Evolutionary conservation across 2,329 filamentous ascomycete species (phyloP).

Genomic region (Claviceps quebecensis): DNA sequence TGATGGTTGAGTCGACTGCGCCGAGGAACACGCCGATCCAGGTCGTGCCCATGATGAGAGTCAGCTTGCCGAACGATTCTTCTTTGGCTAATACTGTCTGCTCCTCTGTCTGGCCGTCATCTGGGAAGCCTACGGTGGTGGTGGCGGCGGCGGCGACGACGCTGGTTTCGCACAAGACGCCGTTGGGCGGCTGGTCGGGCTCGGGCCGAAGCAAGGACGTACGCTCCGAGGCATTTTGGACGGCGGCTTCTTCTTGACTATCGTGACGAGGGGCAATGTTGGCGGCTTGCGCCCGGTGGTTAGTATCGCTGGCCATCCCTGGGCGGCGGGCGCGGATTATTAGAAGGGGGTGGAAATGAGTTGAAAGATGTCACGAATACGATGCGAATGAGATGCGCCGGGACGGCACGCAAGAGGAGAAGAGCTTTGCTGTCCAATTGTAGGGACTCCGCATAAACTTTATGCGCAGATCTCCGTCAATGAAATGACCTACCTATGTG

Average conservation of each 20-base stretch:
- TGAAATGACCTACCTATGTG: too few relatives aligned
- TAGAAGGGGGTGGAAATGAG: too few relatives aligned
- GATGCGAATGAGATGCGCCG: too few relatives aligned
- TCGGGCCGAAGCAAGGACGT: slow-evolving; percentile 5
- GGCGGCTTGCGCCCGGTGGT: not conserved
- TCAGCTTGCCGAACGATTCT: slow-evolving; percentile 32
- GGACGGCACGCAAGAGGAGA: too few relatives aligned
- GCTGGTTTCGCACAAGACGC: not conserved
- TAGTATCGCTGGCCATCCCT: not conserved
- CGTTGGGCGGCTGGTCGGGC: not conserved
- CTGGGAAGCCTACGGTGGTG: slow-evolving; percentile 5
- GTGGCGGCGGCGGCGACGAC: not conserved
- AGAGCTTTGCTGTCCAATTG: too few relatives aligned
- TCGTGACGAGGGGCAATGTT: not conserved
- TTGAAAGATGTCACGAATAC: too few relatives aligned
- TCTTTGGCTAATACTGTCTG: slow-evolving; percentile 33
- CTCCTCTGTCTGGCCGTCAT: slow-evolving; percentile 19
- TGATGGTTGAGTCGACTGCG: slow-evolving; percentile 63
- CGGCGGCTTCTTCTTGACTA: not conserved
- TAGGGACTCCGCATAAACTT: too few relatives aligned
- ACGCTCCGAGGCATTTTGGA: not conserved
- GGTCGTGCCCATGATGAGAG: slow-evolving; percentile 38
- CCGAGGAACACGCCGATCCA: slow-evolving; percentile 51
- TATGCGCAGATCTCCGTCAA: too few relatives aligned
- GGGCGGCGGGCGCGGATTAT: not conserved